A percentile compares a stretch with the other conserved stretches of the same genome.
These are phyloP conservation scores for Calamus simplicifolius DNA, from an alignment of 176 grass and related monocot genomes.

Conservation along the genomic window DNA sequence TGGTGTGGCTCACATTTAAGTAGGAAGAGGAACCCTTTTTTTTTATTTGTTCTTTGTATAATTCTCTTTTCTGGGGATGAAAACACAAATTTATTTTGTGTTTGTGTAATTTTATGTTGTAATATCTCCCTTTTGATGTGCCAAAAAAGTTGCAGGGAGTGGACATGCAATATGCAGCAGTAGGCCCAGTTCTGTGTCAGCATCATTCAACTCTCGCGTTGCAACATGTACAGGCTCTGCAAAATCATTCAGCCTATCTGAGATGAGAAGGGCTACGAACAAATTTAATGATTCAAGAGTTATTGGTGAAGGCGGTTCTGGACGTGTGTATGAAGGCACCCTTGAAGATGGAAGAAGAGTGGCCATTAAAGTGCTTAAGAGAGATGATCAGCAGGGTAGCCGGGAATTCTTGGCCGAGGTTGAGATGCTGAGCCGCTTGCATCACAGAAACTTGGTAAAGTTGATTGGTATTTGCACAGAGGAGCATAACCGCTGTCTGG, in stretches of 20 bases:
- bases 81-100: not conserved
- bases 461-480: conserved; percentile 13
- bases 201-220: conserved; percentile 9
- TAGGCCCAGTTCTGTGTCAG: not conserved
- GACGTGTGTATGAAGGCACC: conserved; percentile 5
- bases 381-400: conserved; percentile 14
- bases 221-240: conserved; percentile 12
- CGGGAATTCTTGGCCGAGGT: conserved; percentile 16
- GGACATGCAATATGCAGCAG: conserved; percentile 1
- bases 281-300: conserved; percentile 13
- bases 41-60: too few relatives aligned
- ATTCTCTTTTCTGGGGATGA: too few relatives aligned
- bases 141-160: not conserved
- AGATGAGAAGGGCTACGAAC: conserved; percentile 10
- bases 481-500: conserved; percentile 9
- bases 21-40: too few relatives aligned
- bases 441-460: conserved; percentile 21
- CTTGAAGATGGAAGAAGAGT: conserved; percentile 14
- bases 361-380: conserved; percentile 12
- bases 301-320: conserved; percentile 19
- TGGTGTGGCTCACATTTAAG: too few relatives aligned
- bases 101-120: not conserved
- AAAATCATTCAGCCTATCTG: conserved; percentile 12
- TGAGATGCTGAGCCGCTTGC: conserved; percentile 18
- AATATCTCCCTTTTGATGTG: too few relatives aligned